phyloP scores from a whole-genome alignment of 1,284 basidiomycete genomes.

The Meripilus lineatus region DNA sequence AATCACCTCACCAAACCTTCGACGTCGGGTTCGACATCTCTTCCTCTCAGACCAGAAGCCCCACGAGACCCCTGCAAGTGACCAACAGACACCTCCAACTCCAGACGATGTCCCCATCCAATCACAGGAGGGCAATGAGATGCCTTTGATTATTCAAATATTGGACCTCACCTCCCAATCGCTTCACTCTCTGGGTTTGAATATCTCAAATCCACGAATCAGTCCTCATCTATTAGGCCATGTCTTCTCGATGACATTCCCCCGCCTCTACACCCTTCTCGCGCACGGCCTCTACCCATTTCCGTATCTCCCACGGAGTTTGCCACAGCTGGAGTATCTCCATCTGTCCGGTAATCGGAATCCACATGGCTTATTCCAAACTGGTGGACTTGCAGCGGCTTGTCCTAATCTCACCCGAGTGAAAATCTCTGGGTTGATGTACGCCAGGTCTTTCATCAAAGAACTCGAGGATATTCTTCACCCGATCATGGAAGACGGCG shows the following conservation, averaged over 20 bases:
- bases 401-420: constrained; percentile 39
- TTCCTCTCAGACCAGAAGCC: constrained; percentile 17
- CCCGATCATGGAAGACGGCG: no score
- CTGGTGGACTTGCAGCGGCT: constrained; percentile 31
- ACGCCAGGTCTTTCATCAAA: constrained; percentile 17
- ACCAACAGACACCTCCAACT: no score
- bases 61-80: no score
- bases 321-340: constrained; percentile 18
- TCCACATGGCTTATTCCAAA: constrained; percentile 40
- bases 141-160: constrained; percentile 1
- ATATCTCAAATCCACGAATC: constrained; percentile 17
- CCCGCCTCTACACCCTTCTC: not conserved
- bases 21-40: constrained; percentile 18
- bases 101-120: not conserved
- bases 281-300: constrained; percentile 3
- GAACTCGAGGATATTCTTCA: no score
- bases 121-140: not conserved
- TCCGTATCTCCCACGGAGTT: constrained; percentile 24
- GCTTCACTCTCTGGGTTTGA: constrained; percentile 22
- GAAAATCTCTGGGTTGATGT: constrained; percentile 31
- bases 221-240: constrained; percentile 18
- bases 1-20: constrained; percentile 1
- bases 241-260: constrained; percentile 23
- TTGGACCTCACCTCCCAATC: constrained; percentile 21
- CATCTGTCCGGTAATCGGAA: constrained; percentile 41